These are phyloP conservation scores for Papiliotrema laurentii DNA, from an alignment of 1,284 basidiomycete species.

Conservation along the genomic window DNA sequence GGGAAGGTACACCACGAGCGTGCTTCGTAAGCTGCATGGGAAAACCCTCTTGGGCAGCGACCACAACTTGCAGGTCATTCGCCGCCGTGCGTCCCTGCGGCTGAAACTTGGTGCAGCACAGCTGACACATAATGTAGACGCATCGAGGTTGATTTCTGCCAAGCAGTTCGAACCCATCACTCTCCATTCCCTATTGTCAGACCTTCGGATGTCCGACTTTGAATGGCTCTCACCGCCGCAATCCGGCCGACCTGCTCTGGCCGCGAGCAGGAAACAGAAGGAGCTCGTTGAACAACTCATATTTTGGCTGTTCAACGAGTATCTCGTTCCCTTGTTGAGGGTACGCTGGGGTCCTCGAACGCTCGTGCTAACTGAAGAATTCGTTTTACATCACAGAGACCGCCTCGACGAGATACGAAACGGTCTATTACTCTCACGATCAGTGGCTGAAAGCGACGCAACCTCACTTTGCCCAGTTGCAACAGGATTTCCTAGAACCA, in stretches of 20 bases:
- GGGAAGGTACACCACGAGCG: no score
- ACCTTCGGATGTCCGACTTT: conserved; percentile 69
- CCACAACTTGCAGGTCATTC: conserved; percentile 62
- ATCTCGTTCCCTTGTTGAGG: conserved; percentile 73
- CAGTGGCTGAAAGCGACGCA: conserved; percentile 82
- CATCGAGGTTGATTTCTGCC: conserved; percentile 65
- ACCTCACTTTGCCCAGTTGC: conserved; percentile 72
- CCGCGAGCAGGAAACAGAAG: conserved; percentile 68
- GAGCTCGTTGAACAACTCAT: conserved; percentile 78
- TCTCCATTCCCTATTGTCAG: conserved; percentile 75
- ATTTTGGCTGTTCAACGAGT: conserved; percentile 88
- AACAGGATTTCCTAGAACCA: conserved; percentile 33
- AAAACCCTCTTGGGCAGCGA: no score
- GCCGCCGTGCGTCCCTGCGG: conserved; percentile 54
- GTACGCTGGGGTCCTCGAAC: conserved; percentile 48
- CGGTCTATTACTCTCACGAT: conserved; percentile 90
- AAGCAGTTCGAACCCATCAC: conserved; percentile 76
- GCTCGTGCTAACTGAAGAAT: conserved; percentile 54
- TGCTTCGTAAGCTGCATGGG: no score
- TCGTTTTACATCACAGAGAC: conserved; percentile 95
- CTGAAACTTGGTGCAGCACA: not conserved
- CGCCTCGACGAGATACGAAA: conserved; percentile 74
- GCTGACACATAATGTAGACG: conserved; percentile 56
- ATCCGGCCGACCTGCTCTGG: conserved; percentile 51
- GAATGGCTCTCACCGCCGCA: conserved; percentile 64